Percentiles rank a stretch among this genome's conserved stretches.
These are phyloP conservation scores for Nigrospora oryzae DNA, from an alignment of 2,329 filamentous ascomycete genomes.

Conservation along the genomic window DNA sequence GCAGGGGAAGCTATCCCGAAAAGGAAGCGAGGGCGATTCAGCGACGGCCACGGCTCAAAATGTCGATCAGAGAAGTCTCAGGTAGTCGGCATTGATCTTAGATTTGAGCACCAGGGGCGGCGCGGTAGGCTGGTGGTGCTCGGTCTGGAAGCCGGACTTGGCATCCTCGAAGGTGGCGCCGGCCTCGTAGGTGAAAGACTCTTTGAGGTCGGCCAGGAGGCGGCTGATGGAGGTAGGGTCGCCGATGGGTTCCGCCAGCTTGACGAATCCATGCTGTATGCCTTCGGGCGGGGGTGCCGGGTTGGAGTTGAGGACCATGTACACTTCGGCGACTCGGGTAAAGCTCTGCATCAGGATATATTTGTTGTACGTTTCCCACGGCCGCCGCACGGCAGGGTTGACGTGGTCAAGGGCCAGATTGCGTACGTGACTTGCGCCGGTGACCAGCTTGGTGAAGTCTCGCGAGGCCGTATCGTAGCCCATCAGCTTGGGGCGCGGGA, in stretches of 20 bases:
- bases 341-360: conserved; percentile 34
- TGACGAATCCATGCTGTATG: conserved; percentile 3
- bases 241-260: conserved; percentile 4
- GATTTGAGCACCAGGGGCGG: conserved; percentile 19
- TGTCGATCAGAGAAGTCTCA: background rate
- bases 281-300: background rate
- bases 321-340: conserved; percentile 25
- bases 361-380: conserved; percentile 44
- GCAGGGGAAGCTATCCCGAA: too few relatives aligned
- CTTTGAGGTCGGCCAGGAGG: conserved; percentile 17
- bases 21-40: too few relatives aligned
- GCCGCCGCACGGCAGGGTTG: conserved; percentile 30
- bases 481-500: conserved; percentile 27
- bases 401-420: conserved; percentile 38
- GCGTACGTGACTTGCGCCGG: conserved; percentile 23
- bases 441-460: conserved; percentile 29
- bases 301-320: conserved; percentile 20
- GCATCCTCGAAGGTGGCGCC: conserved; percentile 8
- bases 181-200: conserved; percentile 20
- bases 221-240: conserved; percentile 6
- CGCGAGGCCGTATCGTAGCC: conserved; percentile 31
- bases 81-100: conserved; percentile 10
- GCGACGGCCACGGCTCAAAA: too few relatives aligned
- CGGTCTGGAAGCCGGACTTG: conserved; percentile 4
- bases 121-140: conserved; percentile 4